Evolutionary conservation across 139 green algal genomes (phyloP).

Genomic region (Chlorella sp.): DNA sequence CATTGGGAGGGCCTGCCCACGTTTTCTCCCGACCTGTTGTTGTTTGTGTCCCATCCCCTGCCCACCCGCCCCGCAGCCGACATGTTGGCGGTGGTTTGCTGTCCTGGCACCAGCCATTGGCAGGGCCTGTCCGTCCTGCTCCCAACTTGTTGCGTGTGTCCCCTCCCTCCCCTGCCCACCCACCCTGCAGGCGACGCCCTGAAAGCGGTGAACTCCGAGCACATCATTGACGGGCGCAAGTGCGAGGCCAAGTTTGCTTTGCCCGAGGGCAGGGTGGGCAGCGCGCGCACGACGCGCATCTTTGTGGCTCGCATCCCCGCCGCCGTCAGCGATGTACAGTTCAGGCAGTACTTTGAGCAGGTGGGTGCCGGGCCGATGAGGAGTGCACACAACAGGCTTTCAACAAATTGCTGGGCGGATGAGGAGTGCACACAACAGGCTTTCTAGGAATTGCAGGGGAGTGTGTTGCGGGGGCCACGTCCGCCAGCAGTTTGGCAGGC

Average conservation of each 20-base stretch:
- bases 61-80: no score
- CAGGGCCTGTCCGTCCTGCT: background rate
- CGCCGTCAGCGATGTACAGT: constrained; percentile 77
- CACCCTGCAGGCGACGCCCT: constrained; percentile 3
- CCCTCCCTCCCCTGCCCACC: background rate
- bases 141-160: no score
- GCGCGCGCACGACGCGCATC: constrained; percentile 73
- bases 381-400: background rate
- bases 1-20: no score
- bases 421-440: background rate
- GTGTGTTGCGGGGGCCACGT: background rate
- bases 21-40: no score
- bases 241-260: constrained; percentile 84
- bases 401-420: background rate
- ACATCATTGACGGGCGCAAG: constrained; percentile 74
- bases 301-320: constrained; percentile 90
- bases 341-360: constrained; percentile 87
- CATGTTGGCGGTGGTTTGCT: no score
- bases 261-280: constrained; percentile 66
- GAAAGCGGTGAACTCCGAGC: constrained; percentile 7
- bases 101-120: background rate
- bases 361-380: background rate
- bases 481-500: no score
- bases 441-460: background rate
- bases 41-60: no score